phyloP scores from a whole-genome alignment of 306 rosid genomes.

The Astragalus glycyphyllos region DNA sequence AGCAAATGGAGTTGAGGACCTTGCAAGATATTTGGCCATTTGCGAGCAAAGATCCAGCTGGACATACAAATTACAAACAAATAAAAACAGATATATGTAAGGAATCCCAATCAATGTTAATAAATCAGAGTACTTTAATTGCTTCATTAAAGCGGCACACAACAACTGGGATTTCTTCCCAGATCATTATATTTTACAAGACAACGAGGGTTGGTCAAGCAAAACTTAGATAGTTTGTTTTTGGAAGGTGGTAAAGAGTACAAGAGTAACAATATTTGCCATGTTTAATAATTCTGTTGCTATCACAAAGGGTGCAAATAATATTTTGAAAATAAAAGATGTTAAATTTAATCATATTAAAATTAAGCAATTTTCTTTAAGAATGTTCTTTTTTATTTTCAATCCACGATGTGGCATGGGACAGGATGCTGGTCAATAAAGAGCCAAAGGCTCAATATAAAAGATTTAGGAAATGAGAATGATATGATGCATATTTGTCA shows the following conservation, averaged over 20 bases:
- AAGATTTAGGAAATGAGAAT: neutral
- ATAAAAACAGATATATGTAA: conserved; percentile 15
- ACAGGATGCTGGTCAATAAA: neutral
- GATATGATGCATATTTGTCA: too few species aligned
- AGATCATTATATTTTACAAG: conserved; percentile 21
- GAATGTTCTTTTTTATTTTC: too few species aligned
- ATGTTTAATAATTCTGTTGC: conserved; percentile 13
- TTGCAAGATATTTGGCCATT: conserved; percentile 94
- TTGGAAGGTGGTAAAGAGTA: neutral
- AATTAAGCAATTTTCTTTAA: too few species aligned
- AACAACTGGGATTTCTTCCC: conserved; percentile 23
- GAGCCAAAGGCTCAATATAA: neutral
- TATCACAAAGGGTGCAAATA: conserved; percentile 8
- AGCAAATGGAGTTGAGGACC: conserved; percentile 91
- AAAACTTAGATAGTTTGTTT: conserved; percentile 10
- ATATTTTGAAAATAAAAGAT: neutral
- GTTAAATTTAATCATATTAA: too few species aligned
- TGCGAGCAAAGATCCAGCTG: conserved; percentile 99
- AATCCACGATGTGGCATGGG: neutral
- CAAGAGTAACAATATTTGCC: conserved; percentile 1
- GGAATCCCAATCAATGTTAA: conserved; percentile 2
- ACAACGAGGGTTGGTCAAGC: conserved; percentile 8
- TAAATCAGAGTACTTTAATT: conserved; percentile 21
- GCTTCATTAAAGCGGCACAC: conserved; percentile 16
- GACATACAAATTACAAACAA: conserved; percentile 38